Evolutionary conservation across 371 early-diverging fungal genomes (phyloP), one percentile per base, ranked within the genome.

Genomic region (Actinomortierella ambigua): DNA sequence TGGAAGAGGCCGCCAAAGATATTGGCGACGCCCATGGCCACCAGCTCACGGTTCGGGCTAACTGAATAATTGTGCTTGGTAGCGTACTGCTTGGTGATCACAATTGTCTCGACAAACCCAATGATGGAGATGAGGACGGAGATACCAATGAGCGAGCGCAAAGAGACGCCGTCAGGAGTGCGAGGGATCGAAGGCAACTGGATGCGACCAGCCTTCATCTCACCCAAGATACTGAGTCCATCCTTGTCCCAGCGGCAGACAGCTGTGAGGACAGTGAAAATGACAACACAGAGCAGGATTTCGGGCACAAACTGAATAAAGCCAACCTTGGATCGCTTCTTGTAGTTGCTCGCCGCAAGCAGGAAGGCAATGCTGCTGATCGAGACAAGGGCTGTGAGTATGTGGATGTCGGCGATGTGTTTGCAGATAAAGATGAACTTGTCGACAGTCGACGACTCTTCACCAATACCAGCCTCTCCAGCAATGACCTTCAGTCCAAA

Each of bases 101-200:
- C 94, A 55, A 96, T 90, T 7, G 93, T 90, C 77, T 97, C 97
- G n/a, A 98, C 95, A 73, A 96, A 96, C 1, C 98, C 98, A 69
- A 96, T 93, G 64, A 94, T 85, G 20, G 96, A 83, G 59, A 96
- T 94, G 57, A 95, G 81, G 26, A 93, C 88, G 2, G 95, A 57
- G 28, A 66, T 71, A 42, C 71, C 71, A 52, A 71, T 62, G 40
- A 71, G 47, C n/a, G 59, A 20, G 78, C 27, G 87, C 78, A 41
- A 85, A 79, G 55, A 89, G 51, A 89, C 78, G 60, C 86, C 89
- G 68, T 88, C 70, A 85, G 77, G 93, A 61, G 53, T 87, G 84
- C 76, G 50, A 3, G 90, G 89, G 24, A 89, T 70, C 1, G 88
- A 83, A 4, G 91, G 85, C 48, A 75, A 57, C 22, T 87, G 88